Base-by-base conservation (phyloP, 352 stramenopile genomes). In the Phytophthora fragariae region DNA sequence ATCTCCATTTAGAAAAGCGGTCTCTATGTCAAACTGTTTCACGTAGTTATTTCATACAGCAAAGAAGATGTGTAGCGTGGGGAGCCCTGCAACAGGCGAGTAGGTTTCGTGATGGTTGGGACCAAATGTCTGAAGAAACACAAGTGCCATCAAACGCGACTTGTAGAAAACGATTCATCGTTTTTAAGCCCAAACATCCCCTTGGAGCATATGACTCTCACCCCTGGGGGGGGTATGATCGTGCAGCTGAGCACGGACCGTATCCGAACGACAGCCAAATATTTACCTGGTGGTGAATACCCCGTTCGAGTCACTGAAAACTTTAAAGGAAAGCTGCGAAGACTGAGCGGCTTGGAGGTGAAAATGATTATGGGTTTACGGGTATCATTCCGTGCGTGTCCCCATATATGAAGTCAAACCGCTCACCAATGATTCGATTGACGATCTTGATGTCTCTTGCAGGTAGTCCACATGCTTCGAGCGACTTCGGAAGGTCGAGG, bases 101-200 rank as follows among this genome's bases (percentile, higher is more conserved):
- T 76, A 79, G 2, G 66, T 79, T 12, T 76, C 41, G 6, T 46
- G n/a, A 39, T 68, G 76, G 41, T 80, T 68, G 2, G 76, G 35
- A 5, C 58, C 70, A 27, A 50, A 62, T 1, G 31, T 62, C 60
- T 83, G 72, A 21, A 68, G 5, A 53, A 70, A 80, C 2, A 72
- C 72, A 7, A 72, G 41, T 5, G 72, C 62, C 11, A 79, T 47
- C 1, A 79, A 21, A 4, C 76, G 61, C 31, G 72, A 50, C 35
- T 80, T 83, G 57, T 64, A 83, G n/a, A 60, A 52, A 5, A 50
- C 46, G 41, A 78, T 68, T 7, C 60, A 37, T 83, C 33, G 7
- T 31, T 33, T 31, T 83, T 77, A 0, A 64, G 50, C 0, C 19
- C 56, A 27, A 73, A 65, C 54, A 47, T 73, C 59, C 69, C 59